Conservation (phyloP, 148 eudicot species). For the Cornus controversa region DNA sequence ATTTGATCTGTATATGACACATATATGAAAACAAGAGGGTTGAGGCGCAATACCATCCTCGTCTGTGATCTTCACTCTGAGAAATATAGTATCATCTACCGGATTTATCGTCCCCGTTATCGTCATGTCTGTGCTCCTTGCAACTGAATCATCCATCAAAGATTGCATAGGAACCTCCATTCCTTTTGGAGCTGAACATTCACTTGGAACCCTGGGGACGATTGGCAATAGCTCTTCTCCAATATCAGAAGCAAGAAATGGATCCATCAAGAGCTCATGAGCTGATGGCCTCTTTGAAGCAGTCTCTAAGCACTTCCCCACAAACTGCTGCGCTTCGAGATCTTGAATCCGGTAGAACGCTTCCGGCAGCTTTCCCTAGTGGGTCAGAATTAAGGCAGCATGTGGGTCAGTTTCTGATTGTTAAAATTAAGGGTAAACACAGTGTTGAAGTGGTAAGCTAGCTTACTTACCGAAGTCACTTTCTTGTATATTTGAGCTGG, state of each 20-base stretch:
- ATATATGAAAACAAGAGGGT: not conserved
- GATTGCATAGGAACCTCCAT: conserved; percentile 24
- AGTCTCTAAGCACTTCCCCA: conserved; percentile 64
- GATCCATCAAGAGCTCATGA: conserved; percentile 55
- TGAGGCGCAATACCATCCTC: conserved; percentile 43
- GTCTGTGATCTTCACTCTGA: conserved; percentile 64
- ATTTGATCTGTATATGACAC: too few relatives aligned
- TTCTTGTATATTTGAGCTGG: conserved; percentile 93
- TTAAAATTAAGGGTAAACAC: not conserved
- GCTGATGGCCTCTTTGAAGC: conserved; percentile 72
- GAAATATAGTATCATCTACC: conserved; percentile 58
- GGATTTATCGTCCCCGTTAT: conserved; percentile 72
- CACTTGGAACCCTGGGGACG: conserved; percentile 17
- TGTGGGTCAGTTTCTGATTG: not conserved
- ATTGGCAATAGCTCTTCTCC: conserved; percentile 22
- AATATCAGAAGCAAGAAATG: conserved; percentile 51
- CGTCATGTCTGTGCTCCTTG: conserved; percentile 57
- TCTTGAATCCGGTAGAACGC: conserved; percentile 61
- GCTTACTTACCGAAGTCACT: conserved; percentile 55
- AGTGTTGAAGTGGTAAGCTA: not conserved
- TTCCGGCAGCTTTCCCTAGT: conserved; percentile 75
- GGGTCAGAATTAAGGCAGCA: not conserved
- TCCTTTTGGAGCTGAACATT: conserved; percentile 19
- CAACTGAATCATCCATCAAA: conserved; percentile 17
- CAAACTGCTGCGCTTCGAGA: conserved; percentile 55